phyloP scores from a whole-genome alignment of 495 filamentous ascomycete species.

The Schizothecium vesticola region DNA sequence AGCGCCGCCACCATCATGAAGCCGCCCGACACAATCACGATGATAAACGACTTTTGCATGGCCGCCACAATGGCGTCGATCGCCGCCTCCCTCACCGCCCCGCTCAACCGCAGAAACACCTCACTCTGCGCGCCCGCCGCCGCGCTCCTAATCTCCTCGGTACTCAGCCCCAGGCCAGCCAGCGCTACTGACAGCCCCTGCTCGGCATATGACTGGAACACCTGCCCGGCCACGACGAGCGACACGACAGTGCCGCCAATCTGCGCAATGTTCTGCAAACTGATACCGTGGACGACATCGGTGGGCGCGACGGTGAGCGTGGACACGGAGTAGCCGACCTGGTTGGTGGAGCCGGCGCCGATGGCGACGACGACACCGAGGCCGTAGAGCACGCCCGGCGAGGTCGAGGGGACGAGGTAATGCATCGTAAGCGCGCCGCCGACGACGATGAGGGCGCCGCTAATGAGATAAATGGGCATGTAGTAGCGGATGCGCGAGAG shows the following conservation, averaged over 20 bases:
- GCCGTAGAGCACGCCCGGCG: slow-evolving; percentile 46
- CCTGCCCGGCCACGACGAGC: slow-evolving; percentile 51
- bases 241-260: slow-evolving; percentile 47
- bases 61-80: slow-evolving; percentile 46
- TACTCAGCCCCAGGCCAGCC: slow-evolving; percentile 25
- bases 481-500: slow-evolving; percentile 50
- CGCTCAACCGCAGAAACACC: slow-evolving; percentile 35
- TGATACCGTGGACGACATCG: slow-evolving; percentile 41
- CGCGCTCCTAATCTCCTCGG: slow-evolving; percentile 39
- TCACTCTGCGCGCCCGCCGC: slow-evolving; percentile 44
- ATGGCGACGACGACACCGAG: slow-evolving; percentile 48
- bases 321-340: slow-evolving; percentile 51
- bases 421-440: slow-evolving; percentile 50
- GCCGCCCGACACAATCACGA: slow-evolving; percentile 46
- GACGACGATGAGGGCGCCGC: slow-evolving; percentile 43
- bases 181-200: slow-evolving; percentile 31
- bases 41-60: slow-evolving; percentile 47
- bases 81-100: slow-evolving; percentile 31
- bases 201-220: slow-evolving; percentile 47
- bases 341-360: slow-evolving; percentile 48
- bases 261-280: slow-evolving; percentile 52
- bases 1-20: slow-evolving; percentile 40
- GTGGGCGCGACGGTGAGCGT: slow-evolving; percentile 41
- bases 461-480: slow-evolving; percentile 53
- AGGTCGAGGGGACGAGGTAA: slow-evolving; percentile 31